Base-by-base conservation (phyloP, 371 early-diverging fungal species). In the Haplosporangium sp. region DNA sequence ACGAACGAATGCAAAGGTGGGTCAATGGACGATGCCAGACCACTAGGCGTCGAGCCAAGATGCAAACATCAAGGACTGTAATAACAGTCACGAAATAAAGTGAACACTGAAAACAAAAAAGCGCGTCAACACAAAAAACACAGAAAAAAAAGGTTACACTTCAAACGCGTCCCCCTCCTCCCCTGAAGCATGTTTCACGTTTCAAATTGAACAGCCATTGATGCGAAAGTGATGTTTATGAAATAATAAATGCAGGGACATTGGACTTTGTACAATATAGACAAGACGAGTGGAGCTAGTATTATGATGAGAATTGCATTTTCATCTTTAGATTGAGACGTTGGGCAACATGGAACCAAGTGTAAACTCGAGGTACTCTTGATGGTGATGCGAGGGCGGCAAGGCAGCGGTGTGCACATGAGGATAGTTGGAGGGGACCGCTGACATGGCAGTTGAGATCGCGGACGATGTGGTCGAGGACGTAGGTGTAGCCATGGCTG, bases 331-430 rank as follows among this genome's bases (percentile, higher is more conserved):
- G 20, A 71, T 59, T 36, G 71, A 60, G 13, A 62, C 43, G 21
- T 68, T 68, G 42, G 74, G 57, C 55, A 69, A 36, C 56, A 74
- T 60, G 51, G 59, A 51, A 8, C 76, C 76, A 21, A 75, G 67
- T 12, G 77, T 64, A 43, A 63, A 71, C 64, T 77, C 77, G n/a
- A 77, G 67, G 53, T 71, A 77, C 57, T 77, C 77, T 61, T 77
- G 77, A 40, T 77, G 71, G n/a, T 77, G 77, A 57, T 77, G 77
- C 48, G 77, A 77, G 5, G 77, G 77, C 12, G 77, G 77, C 48
- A 77, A 46, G 20, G 77, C 71, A 1, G 72, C 48, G 12, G 72
- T 66, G 55, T 77, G 77, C 21, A 77, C 77, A 20, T 64, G 38
- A 1, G 75, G 68, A 52, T 60, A 71, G 56, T 47, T 61, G 61